Base-by-base conservation (phyloP, 2,329 filamentous ascomycete species). In the Fusarium verrucosum region DNA sequence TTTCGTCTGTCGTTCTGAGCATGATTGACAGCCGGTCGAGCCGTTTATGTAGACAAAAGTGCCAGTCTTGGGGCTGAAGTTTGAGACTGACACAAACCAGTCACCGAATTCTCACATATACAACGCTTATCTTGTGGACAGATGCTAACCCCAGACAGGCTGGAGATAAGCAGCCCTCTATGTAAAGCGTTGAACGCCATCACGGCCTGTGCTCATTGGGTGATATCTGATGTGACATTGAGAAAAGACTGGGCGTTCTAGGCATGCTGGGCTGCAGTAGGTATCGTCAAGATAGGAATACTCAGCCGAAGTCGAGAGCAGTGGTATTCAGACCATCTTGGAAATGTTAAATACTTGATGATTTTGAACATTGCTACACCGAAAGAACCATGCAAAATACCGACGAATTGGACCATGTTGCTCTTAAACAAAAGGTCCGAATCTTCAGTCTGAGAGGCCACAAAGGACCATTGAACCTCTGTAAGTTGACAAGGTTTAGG, bases 361-460 rank as follows among this genome's bases (percentile, higher is more conserved):
- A 20, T 22, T 45, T 9, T 37, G 30, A 16, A 45, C 28, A 45
- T 45, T 32, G 44, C 28, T 11, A 14, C 33, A 33, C 26, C 30
- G 35, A 52, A 60, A 50, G 14, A 50, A 50, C 46, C 42, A 38
- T n/a, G n/a, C n/a, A n/a, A n/a, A 62, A 53, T 28, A 42, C 23
- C 28, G 45, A 36, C 35, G 42, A 52, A 56, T 36, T 38, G n/a
- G 32, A 51, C 17, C 23, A 30, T 35, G 30, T 25, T 43, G n/a
- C 46, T 37, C 40, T 46, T 17, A 42, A 50, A 70, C 62, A 68
- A 71, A 71, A 71, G 69, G 69, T 68, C 69, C 69, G 65, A 69
- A 58, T 67, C 37, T 54, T 30, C 25, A 60, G 49, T 47, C 44
- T 55, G 41, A 38, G 37, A 53, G 59, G 32, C 61, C 61, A 54